A percentile compares a stretch with the other conserved stretches of the same genome.
Conservation (phyloP, 1,284 basidiomycete species). For the Trichosporon faecale region DNA sequence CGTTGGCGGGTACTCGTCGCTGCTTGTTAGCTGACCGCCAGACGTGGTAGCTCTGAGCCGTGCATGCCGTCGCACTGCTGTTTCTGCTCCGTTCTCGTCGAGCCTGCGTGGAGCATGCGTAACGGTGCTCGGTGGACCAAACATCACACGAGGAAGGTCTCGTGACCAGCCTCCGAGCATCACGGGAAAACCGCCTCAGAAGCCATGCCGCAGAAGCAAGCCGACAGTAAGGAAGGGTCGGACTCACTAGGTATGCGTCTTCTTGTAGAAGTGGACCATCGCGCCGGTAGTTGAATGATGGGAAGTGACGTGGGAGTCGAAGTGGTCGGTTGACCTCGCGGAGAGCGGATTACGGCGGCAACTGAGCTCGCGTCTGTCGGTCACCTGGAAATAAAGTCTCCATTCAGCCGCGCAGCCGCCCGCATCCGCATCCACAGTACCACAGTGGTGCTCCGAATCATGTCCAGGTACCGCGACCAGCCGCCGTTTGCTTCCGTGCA, state of each 20-base stretch:
- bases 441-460: not conserved
- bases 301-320: not conserved
- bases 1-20: slow-evolving; percentile 59
- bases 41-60: no score
- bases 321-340: not conserved
- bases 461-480: not conserved
- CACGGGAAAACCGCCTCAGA: not conserved
- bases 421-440: not conserved
- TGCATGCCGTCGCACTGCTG: not conserved
- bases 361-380: not conserved
- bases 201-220: not conserved
- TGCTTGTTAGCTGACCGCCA: slow-evolving; percentile 20
- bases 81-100: no score
- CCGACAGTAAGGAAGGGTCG: not conserved
- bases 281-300: not conserved
- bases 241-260: slow-evolving; percentile 37
- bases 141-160: not conserved
- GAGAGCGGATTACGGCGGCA: not conserved
- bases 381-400: slow-evolving; percentile 5
- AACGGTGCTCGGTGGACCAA: not conserved
- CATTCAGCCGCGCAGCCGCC: not conserved
- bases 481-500: slow-evolving; percentile 2
- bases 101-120: no score
- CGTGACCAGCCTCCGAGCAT: not conserved
- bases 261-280: slow-evolving; percentile 39